These are phyloP conservation scores for Trapa incisa DNA, from an alignment of 345 rosid species.

Conservation along the genomic window DNA sequence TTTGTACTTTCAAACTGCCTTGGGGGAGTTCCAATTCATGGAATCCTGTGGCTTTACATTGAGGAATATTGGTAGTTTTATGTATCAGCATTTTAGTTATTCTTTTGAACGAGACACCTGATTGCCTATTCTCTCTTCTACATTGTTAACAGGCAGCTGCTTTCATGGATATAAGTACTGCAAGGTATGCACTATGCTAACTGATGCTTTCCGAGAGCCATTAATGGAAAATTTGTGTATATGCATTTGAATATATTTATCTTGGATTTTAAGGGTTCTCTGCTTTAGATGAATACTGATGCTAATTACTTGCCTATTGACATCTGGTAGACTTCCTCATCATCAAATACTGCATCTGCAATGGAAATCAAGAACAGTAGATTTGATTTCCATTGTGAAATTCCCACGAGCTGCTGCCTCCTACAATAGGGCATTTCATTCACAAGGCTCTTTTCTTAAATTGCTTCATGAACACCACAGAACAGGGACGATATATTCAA, in stretches of 20 bases:
- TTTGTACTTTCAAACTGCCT: background rate
- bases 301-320: background rate
- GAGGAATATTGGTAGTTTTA: background rate
- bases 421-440: constrained; percentile 18
- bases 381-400: constrained; percentile 15
- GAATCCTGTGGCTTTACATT: background rate
- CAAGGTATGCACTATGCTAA: constrained; percentile 16
- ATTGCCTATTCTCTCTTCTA: background rate
- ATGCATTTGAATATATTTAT: background rate
- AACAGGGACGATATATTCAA: constrained; percentile 25
- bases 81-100: background rate
- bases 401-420: constrained; percentile 8
- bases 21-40: background rate
- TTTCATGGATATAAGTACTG: constrained; percentile 29
- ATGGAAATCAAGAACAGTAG: constrained; percentile 22
- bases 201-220: background rate
- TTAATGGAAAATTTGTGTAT: background rate
- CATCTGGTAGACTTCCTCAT: constrained; percentile 18
- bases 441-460: constrained; percentile 11
- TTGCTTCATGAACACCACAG: constrained; percentile 19
- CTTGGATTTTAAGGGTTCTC: background rate
- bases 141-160: constrained; percentile 2
- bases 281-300: background rate
- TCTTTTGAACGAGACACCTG: background rate
- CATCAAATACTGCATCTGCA: constrained; percentile 27